Evolutionary conservation across 2,329 filamentous ascomycete species (phyloP).

Genomic region (Colletotrichum tabaci): DNA sequence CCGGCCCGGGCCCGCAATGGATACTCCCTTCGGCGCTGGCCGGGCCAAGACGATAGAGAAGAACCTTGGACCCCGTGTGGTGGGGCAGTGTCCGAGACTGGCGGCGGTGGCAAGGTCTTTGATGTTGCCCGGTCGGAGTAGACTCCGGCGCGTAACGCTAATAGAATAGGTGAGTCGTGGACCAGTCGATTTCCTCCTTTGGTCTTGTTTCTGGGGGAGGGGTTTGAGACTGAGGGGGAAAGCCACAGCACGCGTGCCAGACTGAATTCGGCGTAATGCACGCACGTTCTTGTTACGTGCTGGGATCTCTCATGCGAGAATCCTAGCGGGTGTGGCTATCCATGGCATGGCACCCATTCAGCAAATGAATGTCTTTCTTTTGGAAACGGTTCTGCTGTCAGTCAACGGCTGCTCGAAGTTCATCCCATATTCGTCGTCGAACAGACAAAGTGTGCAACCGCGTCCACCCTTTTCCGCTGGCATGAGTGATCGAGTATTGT

Average conservation of each 20-base stretch:
- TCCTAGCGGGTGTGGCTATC: background rate
- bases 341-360: background rate
- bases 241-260: background rate
- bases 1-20: background rate
- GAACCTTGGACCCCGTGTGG: constrained; percentile 5
- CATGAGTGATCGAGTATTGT: background rate
- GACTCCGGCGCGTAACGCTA: background rate
- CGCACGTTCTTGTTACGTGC: background rate
- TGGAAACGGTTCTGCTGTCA: too few species aligned
- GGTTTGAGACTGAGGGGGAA: background rate
- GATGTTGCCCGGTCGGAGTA: background rate
- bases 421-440: background rate
- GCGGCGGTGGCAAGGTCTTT: constrained; percentile 1
- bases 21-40: constrained; percentile 7
- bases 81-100: constrained; percentile 5
- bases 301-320: background rate
- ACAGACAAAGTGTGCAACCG: background rate
- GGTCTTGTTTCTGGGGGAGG: background rate
- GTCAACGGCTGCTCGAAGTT: background rate
- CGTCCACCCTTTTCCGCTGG: background rate
- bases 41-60: background rate
- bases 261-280: background rate
- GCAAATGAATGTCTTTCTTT: background rate
- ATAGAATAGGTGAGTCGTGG: background rate
- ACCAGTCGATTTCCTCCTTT: background rate